Base-by-base conservation (phyloP, 352 stramenopile species). In the Phytopythium kandeliae region DNA sequence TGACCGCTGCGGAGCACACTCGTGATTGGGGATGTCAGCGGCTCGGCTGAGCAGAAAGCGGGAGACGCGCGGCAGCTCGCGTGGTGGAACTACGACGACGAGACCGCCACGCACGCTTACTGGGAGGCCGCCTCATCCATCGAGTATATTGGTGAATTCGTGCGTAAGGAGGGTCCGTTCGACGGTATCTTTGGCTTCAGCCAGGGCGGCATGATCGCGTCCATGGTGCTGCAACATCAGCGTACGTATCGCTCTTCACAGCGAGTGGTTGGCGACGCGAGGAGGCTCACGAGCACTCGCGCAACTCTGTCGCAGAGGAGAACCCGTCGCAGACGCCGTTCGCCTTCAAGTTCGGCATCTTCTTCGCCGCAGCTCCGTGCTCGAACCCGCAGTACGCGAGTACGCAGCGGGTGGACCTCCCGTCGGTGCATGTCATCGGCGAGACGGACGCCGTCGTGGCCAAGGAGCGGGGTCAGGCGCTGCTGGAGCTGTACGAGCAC, bases 371-470 rank as follows among this genome's bases (percentile, higher is more conserved):
- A 0, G 77, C 64, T 10, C 59, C 65, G 17, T 49, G 58, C 30
- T 57, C 55, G 4, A 62, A 68, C 24, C 42, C 59, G 0, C 30
- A 55, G n/a, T 71, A 60, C 48, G 62, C 62, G 26, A 58, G 47
- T 7, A 53, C 40, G 16, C 62, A 82, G n/a, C 67, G 67, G 17
- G 60, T 92, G 11, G 37, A 58, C 21, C 55, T 89, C 12, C 82
- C 82, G 11, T 79, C 82, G 33, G 65, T 92, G n/a, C 82, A 92
- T 44, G 66, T 92, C 41, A 90, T 92, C 53, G 82, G 82, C 50
- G 51, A 79, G 55, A 87, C 74, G 17, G 82, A 92, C 48, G 73
- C 63, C 4, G 71, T 92, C 5, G 77, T 92, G 31, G 48, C 54
- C 2, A 67, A 72, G 17, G 68, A 77, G 24, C 64, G 72, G 25